Evolutionary conservation across 73 alveolate species (phyloP).

Genomic region (Paramecium sexaurelia): DNA sequence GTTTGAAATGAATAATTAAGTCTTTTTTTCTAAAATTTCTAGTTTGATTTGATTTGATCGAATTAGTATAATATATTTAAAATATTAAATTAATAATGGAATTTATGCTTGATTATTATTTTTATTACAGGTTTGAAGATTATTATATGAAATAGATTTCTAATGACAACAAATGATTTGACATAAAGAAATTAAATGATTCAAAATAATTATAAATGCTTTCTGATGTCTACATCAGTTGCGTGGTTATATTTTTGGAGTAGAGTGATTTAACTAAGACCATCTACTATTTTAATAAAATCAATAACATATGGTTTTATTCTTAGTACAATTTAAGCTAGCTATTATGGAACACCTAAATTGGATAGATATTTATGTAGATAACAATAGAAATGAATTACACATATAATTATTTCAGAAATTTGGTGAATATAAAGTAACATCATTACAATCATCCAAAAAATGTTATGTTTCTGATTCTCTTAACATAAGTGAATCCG

Average conservation of each 20-base stretch:
- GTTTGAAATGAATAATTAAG: too few relatives aligned
- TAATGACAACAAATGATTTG: neutral
- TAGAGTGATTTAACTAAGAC: neutral
- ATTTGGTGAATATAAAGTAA: constrained; percentile 29
- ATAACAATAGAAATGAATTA: neutral
- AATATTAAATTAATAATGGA: too few relatives aligned
- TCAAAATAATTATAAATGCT: neutral
- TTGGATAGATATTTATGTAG: neutral
- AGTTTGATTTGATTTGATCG: too few relatives aligned
- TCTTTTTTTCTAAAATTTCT: too few relatives aligned
- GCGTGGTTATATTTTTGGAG: constrained; percentile 8
- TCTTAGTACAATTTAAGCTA: neutral
- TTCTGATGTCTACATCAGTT: neutral
- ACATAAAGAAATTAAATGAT: neutral
- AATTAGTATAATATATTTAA: too few relatives aligned
- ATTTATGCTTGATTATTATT: neutral
- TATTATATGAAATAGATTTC: neutral
- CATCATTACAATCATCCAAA: constrained; percentile 33
- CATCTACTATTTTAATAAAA: neutral
- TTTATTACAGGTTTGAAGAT: neutral
- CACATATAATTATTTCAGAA: neutral
- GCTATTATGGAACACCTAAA: neutral
- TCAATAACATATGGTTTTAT: neutral
- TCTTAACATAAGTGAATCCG: constrained; percentile 14
- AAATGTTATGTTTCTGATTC: constrained; percentile 10